A percentile compares a stretch with the other conserved stretches of the same genome.
These are phyloP conservation scores for Penicillium macrosclerotiorum DNA, from an alignment of 495 filamentous ascomycete genomes.

Conservation along the genomic window DNA sequence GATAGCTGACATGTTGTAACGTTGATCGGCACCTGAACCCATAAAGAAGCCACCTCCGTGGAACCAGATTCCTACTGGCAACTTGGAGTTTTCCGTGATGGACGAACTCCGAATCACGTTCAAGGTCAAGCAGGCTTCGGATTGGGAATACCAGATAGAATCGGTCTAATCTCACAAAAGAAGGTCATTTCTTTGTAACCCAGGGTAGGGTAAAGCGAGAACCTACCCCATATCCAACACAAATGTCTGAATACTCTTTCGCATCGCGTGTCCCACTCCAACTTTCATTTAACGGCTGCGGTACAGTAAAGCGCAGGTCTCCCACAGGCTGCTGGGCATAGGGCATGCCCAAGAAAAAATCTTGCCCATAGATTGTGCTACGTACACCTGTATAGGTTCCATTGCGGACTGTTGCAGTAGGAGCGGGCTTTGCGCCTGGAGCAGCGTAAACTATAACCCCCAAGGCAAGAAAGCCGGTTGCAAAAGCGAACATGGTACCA, in stretches of 20 bases:
- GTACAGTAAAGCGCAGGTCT: conserved; percentile 46
- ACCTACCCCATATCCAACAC: conserved; percentile 45
- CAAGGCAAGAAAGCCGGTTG: conserved; percentile 10
- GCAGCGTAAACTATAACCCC: conserved; percentile 11
- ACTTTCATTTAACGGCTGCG: conserved; percentile 42
- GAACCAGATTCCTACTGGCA: conserved; percentile 57
- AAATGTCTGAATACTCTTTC: conserved; percentile 49
- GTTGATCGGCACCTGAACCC: conserved; percentile 46
- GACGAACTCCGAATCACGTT: conserved; percentile 51
- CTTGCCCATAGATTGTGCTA: conserved; percentile 37
- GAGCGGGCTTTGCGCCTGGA: conserved; percentile 10
- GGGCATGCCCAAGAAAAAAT: conserved; percentile 48
- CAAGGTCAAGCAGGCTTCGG: conserved; percentile 56
- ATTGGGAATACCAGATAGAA: conserved; percentile 42
- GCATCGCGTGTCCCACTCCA: conserved; percentile 40
- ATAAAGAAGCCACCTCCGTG: conserved; percentile 57
- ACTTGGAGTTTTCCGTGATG: conserved; percentile 26
- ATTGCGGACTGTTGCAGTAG: conserved; percentile 28
- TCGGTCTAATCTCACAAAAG: conserved; percentile 24
- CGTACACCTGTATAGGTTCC: conserved; percentile 39
- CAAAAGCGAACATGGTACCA: conserved; percentile 11
- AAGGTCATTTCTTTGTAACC: neutral
- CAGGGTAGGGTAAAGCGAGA: neutral
- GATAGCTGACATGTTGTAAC: conserved; percentile 55
- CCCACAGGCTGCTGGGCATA: conserved; percentile 47